phyloP scores from a whole-genome alignment of 2,329 filamentous ascomycete species.

The Fusarium sp. region DNA sequence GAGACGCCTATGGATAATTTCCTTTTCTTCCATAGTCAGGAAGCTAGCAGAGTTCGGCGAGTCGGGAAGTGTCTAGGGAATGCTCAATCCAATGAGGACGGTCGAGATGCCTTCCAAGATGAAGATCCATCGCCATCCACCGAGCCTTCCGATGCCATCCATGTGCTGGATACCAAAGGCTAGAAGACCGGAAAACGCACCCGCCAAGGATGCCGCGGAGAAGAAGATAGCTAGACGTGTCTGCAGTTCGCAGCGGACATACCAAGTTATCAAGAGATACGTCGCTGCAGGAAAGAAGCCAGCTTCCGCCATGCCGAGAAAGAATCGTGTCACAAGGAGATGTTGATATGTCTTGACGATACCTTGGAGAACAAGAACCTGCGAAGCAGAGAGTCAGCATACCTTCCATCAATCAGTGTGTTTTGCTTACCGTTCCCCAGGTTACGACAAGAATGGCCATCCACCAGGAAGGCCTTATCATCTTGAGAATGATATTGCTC shows the following conservation, averaged over 20 bases:
- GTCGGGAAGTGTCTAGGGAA: not conserved
- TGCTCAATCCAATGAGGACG: constrained; percentile 4
- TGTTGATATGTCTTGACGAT: constrained; percentile 4
- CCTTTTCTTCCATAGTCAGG: not conserved
- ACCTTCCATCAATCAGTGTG: no score
- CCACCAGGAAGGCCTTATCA: constrained; percentile 6
- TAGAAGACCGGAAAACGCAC: constrained; percentile 45
- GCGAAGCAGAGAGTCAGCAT: not conserved
- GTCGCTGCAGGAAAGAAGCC: constrained; percentile 9
- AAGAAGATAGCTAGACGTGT: constrained; percentile 29
- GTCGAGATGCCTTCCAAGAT: constrained; percentile 18
- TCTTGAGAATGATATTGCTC: constrained; percentile 19
- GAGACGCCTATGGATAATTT: not conserved
- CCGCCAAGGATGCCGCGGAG: constrained; percentile 26
- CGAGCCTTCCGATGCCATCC: constrained; percentile 7
- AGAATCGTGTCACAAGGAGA: not conserved
- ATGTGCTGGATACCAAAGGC: constrained; percentile 27
- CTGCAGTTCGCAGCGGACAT: constrained; percentile 19
- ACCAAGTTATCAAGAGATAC: constrained; percentile 22
- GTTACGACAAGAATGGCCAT: not conserved
- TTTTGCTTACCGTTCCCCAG: constrained; percentile 6
- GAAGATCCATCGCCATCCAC: constrained; percentile 21
- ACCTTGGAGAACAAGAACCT: constrained; percentile 1
- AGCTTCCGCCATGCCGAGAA: constrained; percentile 3
- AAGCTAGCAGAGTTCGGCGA: not conserved